Evolutionary conservation across 2,329 filamentous ascomycete genomes (phyloP), one percentile per base, ranked within the genome.

Genomic region (Pseudohalonectria lignicola): DNA sequence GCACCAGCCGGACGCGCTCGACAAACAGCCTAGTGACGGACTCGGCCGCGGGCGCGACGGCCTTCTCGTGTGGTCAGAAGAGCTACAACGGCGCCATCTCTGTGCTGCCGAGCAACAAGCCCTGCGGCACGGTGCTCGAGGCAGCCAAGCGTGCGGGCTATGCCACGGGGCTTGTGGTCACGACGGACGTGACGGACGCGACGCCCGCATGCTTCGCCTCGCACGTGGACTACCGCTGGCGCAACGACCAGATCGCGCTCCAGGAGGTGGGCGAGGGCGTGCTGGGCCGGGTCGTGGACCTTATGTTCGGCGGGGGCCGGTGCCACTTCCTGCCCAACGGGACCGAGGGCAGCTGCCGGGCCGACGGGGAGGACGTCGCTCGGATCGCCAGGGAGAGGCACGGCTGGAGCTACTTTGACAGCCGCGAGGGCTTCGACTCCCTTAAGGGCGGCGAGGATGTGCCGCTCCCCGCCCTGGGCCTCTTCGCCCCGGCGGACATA

Each of bases 81-180:
- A 94, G 82, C 57, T 98, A 98, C 66, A 98, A 98, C 54, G 87
- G 87, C 34, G 92, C 92, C 48, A 96, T 98, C 49, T 84, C 86
- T 9, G 82, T 94, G 39, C 69, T 93, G 13, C 88, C 88, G 1
- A 81, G 93, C 58, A 77, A 83, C 48, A 76, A 77, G 21, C 86
- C 92, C 4, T 98, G 92, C 57, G 92, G 90, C 7, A 94, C 88
- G 15, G 86, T 80, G 4, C 74, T 98, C 38, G 92, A 98, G 64
- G 92, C 92, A 4, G 92, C 92, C 28, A 94, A 95, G 63, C 76
- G 78, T 49, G 83, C 85, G 8, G 92, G 92, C 12, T 96, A 95
- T 41, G 81, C 79, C 61, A 98, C 92, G 3, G 92, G 92, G 1
- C 62, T 98, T 46, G 92, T 96, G 2, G 92, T 95, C 21, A 98